Base-by-base conservation (phyloP, 257 asterid species). In the Scutellaria minor region DNA sequence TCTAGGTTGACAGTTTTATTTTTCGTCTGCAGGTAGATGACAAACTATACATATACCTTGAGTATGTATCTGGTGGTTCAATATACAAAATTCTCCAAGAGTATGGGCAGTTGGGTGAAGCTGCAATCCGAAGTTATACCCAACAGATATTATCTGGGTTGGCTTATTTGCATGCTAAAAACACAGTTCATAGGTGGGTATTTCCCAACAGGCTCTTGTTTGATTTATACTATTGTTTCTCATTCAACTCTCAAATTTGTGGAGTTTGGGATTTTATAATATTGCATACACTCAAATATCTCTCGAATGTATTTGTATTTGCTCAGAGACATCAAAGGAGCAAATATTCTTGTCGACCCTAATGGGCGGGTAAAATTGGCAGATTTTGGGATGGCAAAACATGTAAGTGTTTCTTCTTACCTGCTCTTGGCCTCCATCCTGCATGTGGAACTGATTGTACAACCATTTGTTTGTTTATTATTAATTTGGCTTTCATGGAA, bases 331-430 rank as follows among this genome's bases (percentile, higher is more conserved):
- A 82, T 90, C 24, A 90, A 88, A 82, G 92, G 87, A 75, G 92
- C 88, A 62, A 86, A 90, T 71, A 88, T 88, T 78, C 90, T 90
- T 52, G 89, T 88, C 44, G 87, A 86, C 74, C 91, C 89, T 54
- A 81, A 80, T 69, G 96, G 96, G 39, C 82, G 85, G 60, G 85
- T 88, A 68, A 86, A 86, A 76, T 75, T 88, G 83, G 95, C 91
- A 44, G 90, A 90, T 77, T 86, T 86, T 66, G 96, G 96, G 80
- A 86, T 90, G 87, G 91, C 92, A 58, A 88, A 88, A 74, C 90
- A 85, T 78, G 91, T 88, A 83, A 62, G 80, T 40, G 14, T 22
- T 52, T 72, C 54, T 71, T 70, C 73, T 53, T 35, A 37, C 56
- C 72, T 63, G 48, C 59, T 73, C 39, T 15, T 51, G 11, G 47